A percentile compares a stretch with the other conserved stretches of the same genome.
Conservation (phyloP, 345 rosid genomes). For the Gossypium australe region DNA sequence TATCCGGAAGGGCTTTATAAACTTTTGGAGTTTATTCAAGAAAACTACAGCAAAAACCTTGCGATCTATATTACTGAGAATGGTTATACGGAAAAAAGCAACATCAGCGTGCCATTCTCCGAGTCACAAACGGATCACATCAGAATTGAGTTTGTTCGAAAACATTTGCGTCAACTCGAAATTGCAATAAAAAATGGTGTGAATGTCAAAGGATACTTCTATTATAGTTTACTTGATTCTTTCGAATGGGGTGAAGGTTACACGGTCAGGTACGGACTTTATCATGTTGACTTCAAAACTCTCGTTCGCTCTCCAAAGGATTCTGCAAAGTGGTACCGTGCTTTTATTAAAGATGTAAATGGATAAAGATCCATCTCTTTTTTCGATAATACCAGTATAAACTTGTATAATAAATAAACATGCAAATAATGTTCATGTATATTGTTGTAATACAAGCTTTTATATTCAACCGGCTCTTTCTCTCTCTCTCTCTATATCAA, state of each 20-base stretch:
- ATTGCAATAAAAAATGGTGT: slow-evolving; percentile 32
- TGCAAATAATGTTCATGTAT: no score
- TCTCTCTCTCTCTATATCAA: no score
- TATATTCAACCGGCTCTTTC: no score
- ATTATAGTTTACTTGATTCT: slow-evolving; percentile 54
- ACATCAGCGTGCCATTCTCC: neutral
- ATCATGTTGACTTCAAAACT: no score
- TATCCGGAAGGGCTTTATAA: slow-evolving; percentile 36
- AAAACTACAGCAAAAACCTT: slow-evolving; percentile 22
- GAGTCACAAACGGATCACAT: slow-evolving; percentile 19
- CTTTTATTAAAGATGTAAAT: no score
- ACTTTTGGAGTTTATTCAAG: slow-evolving; percentile 21
- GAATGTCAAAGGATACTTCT: slow-evolving; percentile 56
- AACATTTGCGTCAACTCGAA: slow-evolving; percentile 22
- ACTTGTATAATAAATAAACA: no score
- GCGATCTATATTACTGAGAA: slow-evolving; percentile 37
- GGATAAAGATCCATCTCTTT: no score
- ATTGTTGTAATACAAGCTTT: no score
- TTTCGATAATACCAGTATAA: no score
- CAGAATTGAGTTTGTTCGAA: slow-evolving; percentile 24
- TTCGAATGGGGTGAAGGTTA: slow-evolving; percentile 55
- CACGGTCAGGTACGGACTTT: neutral
- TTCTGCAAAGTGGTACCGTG: neutral
- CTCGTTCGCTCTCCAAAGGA: neutral
- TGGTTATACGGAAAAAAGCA: slow-evolving; percentile 23